Base-by-base conservation (phyloP, 139 green algal genomes). In the Asterochloris sp. region DNA sequence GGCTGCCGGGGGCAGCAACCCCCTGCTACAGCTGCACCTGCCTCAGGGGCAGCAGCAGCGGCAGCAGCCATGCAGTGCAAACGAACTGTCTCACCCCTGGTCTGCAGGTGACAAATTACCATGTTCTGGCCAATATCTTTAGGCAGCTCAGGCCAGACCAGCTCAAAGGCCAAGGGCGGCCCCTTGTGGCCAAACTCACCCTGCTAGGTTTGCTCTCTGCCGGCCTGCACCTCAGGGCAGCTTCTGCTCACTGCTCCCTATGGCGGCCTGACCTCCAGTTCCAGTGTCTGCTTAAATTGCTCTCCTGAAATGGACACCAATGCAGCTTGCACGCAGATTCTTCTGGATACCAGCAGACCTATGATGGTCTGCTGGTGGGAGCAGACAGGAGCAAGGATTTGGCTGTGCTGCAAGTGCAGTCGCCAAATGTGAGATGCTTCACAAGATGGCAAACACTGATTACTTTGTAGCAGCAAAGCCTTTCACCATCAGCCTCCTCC, bases 321-420 rank as follows among this genome's bases (percentile, higher is more conserved):
- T 78, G 15, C 38, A 21, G 38, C 23, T 28, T 78, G 27, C 13
- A 16, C 73, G 78, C 75, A 89, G 82, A 85, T 0, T 62, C 67
- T 2, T 88, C 94, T 60, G 93, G 92, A 0, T 78, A 84, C 63
- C 87, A 95, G 82, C 83, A 91, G 61, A 89, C 88, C 0, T 95
- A 85, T 81, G 89, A 94, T 76, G 93, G 79, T 1, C 76, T 84
- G 38, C 80, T 96, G 12, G 89, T 95, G 60, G 93, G 90, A 4
- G 86, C 88, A 0, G 93, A 97, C 82, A 84, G 88, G 14, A 82
- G 82, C 0, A 88, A 86, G 9, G 94, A 97, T 82, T 83, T 97
- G 6, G 87, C 83, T 16, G 93, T 97, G 17, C 26, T 96, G 28
- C 80, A 87, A 79, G 77, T 97, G 38, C 38, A 54, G 38, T 54